Conservation (phyloP, 345 rosid species). For the Gynandropsis gynandra region DNA sequence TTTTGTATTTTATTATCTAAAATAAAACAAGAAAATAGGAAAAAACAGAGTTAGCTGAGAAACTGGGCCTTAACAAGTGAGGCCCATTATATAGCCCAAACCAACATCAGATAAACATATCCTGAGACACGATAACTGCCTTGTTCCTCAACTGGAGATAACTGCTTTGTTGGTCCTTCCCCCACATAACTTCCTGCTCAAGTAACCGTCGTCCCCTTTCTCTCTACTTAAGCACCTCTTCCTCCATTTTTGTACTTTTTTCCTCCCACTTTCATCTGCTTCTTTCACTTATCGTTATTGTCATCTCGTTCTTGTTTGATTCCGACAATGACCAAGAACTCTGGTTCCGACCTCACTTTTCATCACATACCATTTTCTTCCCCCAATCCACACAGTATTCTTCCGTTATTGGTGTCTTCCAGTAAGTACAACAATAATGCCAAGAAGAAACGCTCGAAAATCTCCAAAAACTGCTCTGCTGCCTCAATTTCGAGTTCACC, state of each 20-base stretch:
- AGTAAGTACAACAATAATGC: constrained; percentile 32
- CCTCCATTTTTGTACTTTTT: constrained; percentile 22
- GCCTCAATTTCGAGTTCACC: constrained; percentile 16
- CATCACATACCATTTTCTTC: constrained; percentile 20
- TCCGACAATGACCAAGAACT: constrained; percentile 23
- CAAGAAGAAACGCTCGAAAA: constrained; percentile 44
- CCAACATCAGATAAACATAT: no score
- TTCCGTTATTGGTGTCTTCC: constrained; percentile 26
- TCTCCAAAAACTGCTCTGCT: constrained; percentile 23
- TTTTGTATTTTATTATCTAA: no score
- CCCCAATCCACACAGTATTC: constrained; percentile 17
- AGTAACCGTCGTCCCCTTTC: constrained; percentile 25
- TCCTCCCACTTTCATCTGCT: constrained; percentile 6
- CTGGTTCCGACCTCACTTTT: constrained; percentile 24
- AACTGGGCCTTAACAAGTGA: no score
- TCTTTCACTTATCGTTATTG: constrained; percentile 1
- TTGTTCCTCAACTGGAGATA: constrained; percentile 26
- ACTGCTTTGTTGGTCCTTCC: constrained; percentile 24
- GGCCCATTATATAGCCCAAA: no score
- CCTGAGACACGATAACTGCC: constrained; percentile 14
- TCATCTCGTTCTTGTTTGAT: background rate
- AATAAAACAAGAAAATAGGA: no score
- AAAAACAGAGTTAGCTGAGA: no score
- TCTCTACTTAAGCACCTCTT: constrained; percentile 32
- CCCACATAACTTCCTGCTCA: constrained; percentile 20